Evolutionary conservation across 78 protist species (phyloP), one percentile per base, ranked within the genome.

Genomic region (Pelomyxa schiedti): DNA sequence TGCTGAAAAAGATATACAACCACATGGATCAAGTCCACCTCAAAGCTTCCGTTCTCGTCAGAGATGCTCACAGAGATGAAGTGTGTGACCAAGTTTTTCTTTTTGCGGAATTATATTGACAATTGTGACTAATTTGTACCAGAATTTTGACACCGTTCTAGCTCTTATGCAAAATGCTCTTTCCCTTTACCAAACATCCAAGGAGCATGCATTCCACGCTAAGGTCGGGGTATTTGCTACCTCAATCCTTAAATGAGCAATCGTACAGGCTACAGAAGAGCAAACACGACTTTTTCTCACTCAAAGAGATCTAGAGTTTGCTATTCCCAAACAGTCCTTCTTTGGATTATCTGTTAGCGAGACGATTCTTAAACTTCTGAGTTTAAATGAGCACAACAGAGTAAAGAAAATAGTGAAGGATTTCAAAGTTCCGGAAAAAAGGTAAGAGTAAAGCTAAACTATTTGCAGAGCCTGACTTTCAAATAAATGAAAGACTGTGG

Each of bases 251-350:
- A 22, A 47, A 24, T 22, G 22, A 22, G 32, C 63, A 22, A 24
- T 22, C 22, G 22, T 4, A 4, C 69, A 65, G 69, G 4, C 69
- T 4, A 5, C 32, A 2, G 83, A 83, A n/a, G 88, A 83, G 32
- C 88, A 83, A 42, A 42, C 73, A 42, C 75, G 76, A 53, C 72
- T 83, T 22, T 77, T 72, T 29, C 38, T 70, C n/a, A 40, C 77
- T 3, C 88, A 83, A 69, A 83, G 71, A 39, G 88, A 83, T n/a
- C 47, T 83, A 38, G 88, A 83, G 67, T n/a, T n/a, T n/a, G n/a
- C n/a, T n/a, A n/a, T n/a, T n/a, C n/a, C n/a, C n/a, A 69, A 43
- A 0, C 16, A 24, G 3, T 1, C 52, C 4, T 83, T 69, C 64
- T 16, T 65, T 7, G 88, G 80, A 7, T 42, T 75, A 26, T 69